Evolutionary conservation across 768 basidiomycete species (phyloP).

Genomic region (Hypholoma sublateritium): DNA sequence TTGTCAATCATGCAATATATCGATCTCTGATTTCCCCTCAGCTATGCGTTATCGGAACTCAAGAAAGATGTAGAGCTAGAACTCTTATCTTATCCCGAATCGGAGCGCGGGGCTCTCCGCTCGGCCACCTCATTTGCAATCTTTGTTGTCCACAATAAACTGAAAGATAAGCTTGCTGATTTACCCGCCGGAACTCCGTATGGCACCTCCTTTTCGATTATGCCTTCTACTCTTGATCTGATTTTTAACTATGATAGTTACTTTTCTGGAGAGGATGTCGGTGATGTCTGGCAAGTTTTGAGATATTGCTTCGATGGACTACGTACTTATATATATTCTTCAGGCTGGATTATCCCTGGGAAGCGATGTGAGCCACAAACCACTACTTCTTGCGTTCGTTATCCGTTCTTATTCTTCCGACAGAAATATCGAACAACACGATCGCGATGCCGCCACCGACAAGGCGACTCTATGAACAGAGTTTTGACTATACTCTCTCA

Average conservation of each 20-base stretch:
- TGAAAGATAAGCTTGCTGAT: constrained; percentile 79
- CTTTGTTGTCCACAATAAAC: constrained; percentile 95
- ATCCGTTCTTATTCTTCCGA: constrained; percentile 1
- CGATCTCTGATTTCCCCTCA: constrained; percentile 25
- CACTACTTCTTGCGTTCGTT: background rate
- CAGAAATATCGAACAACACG: constrained; percentile 79
- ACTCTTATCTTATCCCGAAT: constrained; percentile 61
- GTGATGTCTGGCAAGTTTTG: constrained; percentile 21
- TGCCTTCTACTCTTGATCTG: background rate
- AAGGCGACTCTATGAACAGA: constrained; percentile 5
- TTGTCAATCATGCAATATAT: background rate
- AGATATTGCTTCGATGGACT: background rate
- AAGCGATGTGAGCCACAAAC: constrained; percentile 54
- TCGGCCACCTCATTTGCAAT: constrained; percentile 78
- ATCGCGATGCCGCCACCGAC: constrained; percentile 47
- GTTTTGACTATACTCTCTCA: background rate
- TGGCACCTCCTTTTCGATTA: background rate
- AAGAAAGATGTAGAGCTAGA: constrained; percentile 84
- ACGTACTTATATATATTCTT: constrained; percentile 5
- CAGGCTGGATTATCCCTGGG: constrained; percentile 88
- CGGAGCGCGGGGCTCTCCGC: constrained; percentile 68
- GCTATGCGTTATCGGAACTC: constrained; percentile 90
- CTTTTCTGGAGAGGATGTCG: constrained; percentile 22
- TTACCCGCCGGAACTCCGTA: constrained; percentile 69
- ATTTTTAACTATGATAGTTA: constrained; percentile 7